A percentile compares a stretch with the other conserved stretches of the same genome.
Conservation (phyloP, 2,329 filamentous ascomycete species). For the Talaromyces sp. region DNA sequence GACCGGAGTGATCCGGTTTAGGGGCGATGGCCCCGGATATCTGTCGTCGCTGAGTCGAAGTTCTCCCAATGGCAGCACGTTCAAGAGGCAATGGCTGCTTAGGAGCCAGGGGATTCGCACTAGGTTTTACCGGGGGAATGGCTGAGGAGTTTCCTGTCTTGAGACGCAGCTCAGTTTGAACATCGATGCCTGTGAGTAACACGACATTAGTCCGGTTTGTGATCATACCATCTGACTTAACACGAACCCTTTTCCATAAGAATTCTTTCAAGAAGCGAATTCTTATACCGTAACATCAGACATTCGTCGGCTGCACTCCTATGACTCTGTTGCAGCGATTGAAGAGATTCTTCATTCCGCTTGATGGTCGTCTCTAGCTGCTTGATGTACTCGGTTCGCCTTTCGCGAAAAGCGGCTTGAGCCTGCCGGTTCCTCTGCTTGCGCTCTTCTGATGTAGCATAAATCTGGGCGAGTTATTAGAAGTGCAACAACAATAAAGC, state of each 20-base stretch:
- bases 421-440: slow-evolving; percentile 97
- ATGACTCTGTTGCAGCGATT: slow-evolving; percentile 89
- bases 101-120: slow-evolving; percentile 55
- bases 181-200: slow-evolving; percentile 78
- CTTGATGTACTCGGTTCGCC: slow-evolving; percentile 98
- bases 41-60: slow-evolving; percentile 67
- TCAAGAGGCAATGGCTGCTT: slow-evolving; percentile 74
- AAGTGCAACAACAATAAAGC: background rate
- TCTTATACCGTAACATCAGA: slow-evolving; percentile 97
- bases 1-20: slow-evolving; percentile 52
- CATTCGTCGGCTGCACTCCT: slow-evolving; percentile 94
- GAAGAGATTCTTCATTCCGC: slow-evolving; percentile 89
- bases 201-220: slow-evolving; percentile 1
- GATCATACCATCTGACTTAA: background rate
- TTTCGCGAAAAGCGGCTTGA: slow-evolving; percentile 93
- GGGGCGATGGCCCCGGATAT: slow-evolving; percentile 67
- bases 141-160: slow-evolving; percentile 80
- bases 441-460: slow-evolving; percentile 96
- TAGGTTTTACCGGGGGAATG: slow-evolving; percentile 61
- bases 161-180: slow-evolving; percentile 88
- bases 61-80: slow-evolving; percentile 74
- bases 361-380: slow-evolving; percentile 97
- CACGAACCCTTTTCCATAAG: slow-evolving; percentile 83
- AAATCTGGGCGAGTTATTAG: slow-evolving; percentile 62
- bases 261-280: slow-evolving; percentile 91